These are phyloP conservation scores for Saitozyma podzolica DNA, from an alignment of 768 basidiomycete genomes.

Conservation along the genomic window DNA sequence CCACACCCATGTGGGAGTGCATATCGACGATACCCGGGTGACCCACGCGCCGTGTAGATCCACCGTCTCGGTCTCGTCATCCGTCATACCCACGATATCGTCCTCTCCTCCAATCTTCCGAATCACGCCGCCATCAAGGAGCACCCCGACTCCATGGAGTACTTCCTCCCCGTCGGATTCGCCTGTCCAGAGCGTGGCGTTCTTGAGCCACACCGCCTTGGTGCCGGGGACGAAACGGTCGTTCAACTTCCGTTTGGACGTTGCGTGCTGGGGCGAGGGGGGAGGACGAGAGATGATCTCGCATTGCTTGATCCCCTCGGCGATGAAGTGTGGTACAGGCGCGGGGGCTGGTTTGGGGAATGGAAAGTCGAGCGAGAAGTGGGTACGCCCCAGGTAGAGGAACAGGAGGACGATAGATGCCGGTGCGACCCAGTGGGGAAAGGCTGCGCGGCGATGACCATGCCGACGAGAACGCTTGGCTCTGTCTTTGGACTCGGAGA, in stretches of 20 bases:
- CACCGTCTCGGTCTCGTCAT: slow-evolving; percentile 56
- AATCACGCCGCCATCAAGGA: slow-evolving; percentile 67
- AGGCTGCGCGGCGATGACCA: too few relatives aligned
- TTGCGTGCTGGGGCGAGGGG: slow-evolving; percentile 33
- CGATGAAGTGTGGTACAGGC: slow-evolving; percentile 29
- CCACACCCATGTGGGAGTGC: slow-evolving; percentile 77
- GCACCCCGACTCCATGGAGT: slow-evolving; percentile 62
- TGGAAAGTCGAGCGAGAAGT: slow-evolving; percentile 22
- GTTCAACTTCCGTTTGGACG: slow-evolving; percentile 20
- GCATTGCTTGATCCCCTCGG: slow-evolving; percentile 47
- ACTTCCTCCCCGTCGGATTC: slow-evolving; percentile 61
- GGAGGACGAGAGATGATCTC: slow-evolving; percentile 37
- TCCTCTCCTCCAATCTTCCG: slow-evolving; percentile 58
- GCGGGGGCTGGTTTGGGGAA: slow-evolving; percentile 31
- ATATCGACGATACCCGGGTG: slow-evolving; percentile 72
- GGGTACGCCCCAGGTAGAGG: neutral
- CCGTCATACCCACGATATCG: slow-evolving; percentile 57
- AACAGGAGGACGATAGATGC: neutral
- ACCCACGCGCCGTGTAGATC: slow-evolving; percentile 71
- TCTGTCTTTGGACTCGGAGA: neutral
- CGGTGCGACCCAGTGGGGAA: too few relatives aligned
- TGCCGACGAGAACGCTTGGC: neutral
- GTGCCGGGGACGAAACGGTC: slow-evolving; percentile 58
- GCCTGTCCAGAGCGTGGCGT: slow-evolving; percentile 80
- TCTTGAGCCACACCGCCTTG: slow-evolving; percentile 60